These are phyloP conservation scores for Thalassiosira profunda DNA, from an alignment of 108 stramenopile genomes.

Conservation along the genomic window DNA sequence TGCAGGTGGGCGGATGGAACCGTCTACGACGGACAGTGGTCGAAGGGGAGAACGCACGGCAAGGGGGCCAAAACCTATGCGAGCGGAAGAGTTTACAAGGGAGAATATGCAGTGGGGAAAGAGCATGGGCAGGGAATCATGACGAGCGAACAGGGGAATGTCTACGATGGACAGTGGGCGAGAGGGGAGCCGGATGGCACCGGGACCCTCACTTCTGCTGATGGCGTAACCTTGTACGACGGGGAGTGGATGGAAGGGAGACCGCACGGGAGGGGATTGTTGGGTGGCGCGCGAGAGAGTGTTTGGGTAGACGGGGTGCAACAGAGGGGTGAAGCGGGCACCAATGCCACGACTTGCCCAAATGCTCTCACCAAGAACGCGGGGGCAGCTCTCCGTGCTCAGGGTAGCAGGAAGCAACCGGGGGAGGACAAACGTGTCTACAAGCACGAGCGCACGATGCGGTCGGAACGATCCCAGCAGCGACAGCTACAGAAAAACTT, in stretches of 20 bases:
- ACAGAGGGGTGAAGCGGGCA: too few relatives aligned
- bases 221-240: slow-evolving; percentile 88
- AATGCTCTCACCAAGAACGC: too few relatives aligned
- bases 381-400: too few relatives aligned
- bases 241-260: slow-evolving; percentile 80
- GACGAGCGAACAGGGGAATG: slow-evolving; percentile 75
- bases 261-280: too few relatives aligned
- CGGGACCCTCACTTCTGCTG: slow-evolving; percentile 83
- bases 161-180: slow-evolving; percentile 92
- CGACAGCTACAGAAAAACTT: too few relatives aligned
- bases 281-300: too few relatives aligned
- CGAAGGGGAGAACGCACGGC: slow-evolving; percentile 76
- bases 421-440: too few relatives aligned
- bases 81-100: slow-evolving; percentile 75
- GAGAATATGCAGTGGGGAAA: slow-evolving; percentile 84
- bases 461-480: too few relatives aligned
- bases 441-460: too few relatives aligned
- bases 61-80: slow-evolving; percentile 80
- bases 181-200: slow-evolving; percentile 91
- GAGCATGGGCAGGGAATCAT: slow-evolving; percentile 78
- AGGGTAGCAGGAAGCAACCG: too few relatives aligned
- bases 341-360: too few relatives aligned
- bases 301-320: too few relatives aligned
- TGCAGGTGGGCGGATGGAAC: slow-evolving; percentile 80
- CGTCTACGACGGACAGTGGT: slow-evolving; percentile 86